Conservation (phyloP, 2,329 filamentous ascomycete species). For the Colletotrichum higginsianum region DNA sequence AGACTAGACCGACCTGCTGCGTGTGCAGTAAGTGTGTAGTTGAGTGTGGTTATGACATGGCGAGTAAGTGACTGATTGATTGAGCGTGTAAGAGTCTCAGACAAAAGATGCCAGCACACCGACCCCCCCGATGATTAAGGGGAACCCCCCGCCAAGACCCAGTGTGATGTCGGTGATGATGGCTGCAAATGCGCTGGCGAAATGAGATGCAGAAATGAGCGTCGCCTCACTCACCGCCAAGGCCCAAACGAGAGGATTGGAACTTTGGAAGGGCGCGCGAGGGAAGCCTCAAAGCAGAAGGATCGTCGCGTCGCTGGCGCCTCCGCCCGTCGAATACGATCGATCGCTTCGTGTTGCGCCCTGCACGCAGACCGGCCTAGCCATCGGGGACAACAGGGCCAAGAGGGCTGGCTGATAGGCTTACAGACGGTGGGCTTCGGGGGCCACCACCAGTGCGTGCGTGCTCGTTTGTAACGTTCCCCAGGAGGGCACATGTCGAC, state of each 20-base stretch:
- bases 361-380: constrained; percentile 35
- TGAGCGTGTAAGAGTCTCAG: neutral
- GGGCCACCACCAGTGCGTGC: too few relatives aligned
- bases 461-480: neutral
- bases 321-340: constrained; percentile 23
- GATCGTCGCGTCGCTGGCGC: constrained; percentile 21
- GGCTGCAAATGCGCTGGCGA: constrained; percentile 21
- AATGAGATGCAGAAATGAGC: constrained; percentile 30
- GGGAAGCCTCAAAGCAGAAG: constrained; percentile 23
- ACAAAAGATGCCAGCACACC: constrained; percentile 28
- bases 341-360: constrained; percentile 22
- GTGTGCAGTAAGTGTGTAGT: too few relatives aligned
- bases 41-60: too few relatives aligned
- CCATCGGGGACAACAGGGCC: constrained; percentile 13
- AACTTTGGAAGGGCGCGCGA: neutral
- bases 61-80: neutral
- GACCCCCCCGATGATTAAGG: constrained; percentile 22
- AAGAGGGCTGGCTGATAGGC: neutral
- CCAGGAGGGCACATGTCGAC: neutral
- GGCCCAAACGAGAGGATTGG: constrained; percentile 1
- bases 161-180: constrained; percentile 11
- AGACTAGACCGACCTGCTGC: too few relatives aligned
- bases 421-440: neutral
- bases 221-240: constrained; percentile 18
- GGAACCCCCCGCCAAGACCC: constrained; percentile 33